Base-by-base conservation (phyloP, 2,329 filamentous ascomycete genomes). In the Calycina herbarum region DNA sequence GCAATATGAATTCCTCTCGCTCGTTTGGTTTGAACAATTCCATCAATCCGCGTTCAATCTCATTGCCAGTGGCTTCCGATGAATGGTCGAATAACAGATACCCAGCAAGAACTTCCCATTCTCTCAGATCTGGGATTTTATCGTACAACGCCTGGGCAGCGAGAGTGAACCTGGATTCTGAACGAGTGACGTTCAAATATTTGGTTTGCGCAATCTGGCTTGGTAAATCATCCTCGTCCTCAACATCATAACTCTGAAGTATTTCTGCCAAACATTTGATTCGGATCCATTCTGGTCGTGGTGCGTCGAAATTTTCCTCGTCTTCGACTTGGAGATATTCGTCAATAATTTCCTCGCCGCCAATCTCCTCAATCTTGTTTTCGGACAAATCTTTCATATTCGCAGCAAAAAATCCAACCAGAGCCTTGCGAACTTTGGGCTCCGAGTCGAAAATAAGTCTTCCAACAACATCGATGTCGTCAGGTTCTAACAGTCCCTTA, bases 31-130 rank as follows among this genome's bases (percentile, higher is more conserved):
- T 73, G 60, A 74, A 73, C 17, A 69, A 61, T 45, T 70, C 69
- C 57, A 67, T 72, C n/a, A 77, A 59, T 2, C 71, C 70, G n/a
- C 66, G 85, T 31, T 86, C 83, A 5, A 94, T 88, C 54, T 90
- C 91, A 71, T 92, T 67, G 66, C 88, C 86, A 33, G 85, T 88
- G 80, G 79, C 75, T 69, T 79, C 85, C 15, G 83, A 79, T 64
- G 93, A 95, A 77, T 98, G 94, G 73, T 99, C 95, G 75, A 92
- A 96, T 1, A 99, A 82, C 6, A 99, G 84, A 77, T 97, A 99
- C 17, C 93, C 93, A 31, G 93, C 90, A 64, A 99, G 79, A 4
- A 91, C 85, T 74, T 96, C 92, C 95, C 95, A 99, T 65, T 93
- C 88, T 70, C 88, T 86, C 35, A 97, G 84, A 72, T 95, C 92